These are phyloP conservation scores for Aureobasidium sp. DNA, from an alignment of 2,329 filamentous ascomycete species.

Conservation along the genomic window DNA sequence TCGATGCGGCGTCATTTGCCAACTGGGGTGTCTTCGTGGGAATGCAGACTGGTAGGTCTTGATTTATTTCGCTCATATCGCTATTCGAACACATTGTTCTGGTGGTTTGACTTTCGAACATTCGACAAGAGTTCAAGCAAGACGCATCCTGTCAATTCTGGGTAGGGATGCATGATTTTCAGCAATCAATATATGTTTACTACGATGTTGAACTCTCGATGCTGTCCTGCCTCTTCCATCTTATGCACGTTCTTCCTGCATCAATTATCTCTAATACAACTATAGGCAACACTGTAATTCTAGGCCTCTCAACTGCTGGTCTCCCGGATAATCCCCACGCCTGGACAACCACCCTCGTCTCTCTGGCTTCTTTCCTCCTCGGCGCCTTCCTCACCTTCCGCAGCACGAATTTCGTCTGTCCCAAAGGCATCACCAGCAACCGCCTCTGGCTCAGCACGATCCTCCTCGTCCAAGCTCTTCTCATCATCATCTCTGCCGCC, in stretches of 20 bases:
- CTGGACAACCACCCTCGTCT: constrained; percentile 46
- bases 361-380: constrained; percentile 45
- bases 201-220: not conserved
- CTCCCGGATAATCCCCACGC: constrained; percentile 44
- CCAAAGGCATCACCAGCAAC: constrained; percentile 28
- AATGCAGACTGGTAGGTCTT: constrained; percentile 42
- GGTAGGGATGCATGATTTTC: not conserved
- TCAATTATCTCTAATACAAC: not conserved
- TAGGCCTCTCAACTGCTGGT: constrained; percentile 50
- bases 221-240: not conserved
- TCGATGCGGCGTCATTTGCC: constrained; percentile 40
- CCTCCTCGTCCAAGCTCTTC: constrained; percentile 44
- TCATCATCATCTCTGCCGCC: constrained; percentile 46
- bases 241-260: not conserved
- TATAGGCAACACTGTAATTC: constrained; percentile 54
- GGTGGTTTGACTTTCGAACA: not conserved
- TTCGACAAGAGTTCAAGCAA: not conserved
- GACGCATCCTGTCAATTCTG: not conserved
- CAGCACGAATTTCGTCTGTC: constrained; percentile 33
- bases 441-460: constrained; percentile 35
- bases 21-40: constrained; percentile 43
- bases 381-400: constrained; percentile 40
- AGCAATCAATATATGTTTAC: not conserved
- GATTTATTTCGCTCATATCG: not conserved
- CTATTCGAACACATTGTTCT: not conserved